Evolutionary conservation across 805 yeast genomes (phyloP).

Genomic region (Grigorovia transvaalensis): DNA sequence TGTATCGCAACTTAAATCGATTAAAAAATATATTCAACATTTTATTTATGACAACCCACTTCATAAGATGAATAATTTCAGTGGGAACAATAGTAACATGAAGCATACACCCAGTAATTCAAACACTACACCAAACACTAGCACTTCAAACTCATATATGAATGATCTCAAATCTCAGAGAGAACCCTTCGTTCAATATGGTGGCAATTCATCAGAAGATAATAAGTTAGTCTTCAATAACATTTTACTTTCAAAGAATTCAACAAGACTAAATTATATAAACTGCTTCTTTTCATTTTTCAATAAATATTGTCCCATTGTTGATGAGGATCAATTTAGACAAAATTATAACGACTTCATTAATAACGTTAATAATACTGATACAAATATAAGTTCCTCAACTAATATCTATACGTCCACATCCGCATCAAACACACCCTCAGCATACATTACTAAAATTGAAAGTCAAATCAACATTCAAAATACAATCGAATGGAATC

Average conservation of each 20-base stretch:
- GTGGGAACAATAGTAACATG: background rate
- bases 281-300: constrained; percentile 11
- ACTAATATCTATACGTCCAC: background rate
- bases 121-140: background rate
- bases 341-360: constrained; percentile 18
- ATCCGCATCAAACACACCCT: background rate
- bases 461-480: background rate
- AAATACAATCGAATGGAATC: constrained; percentile 32
- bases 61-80: background rate
- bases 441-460: background rate
- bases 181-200: background rate
- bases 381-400: background rate
- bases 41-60: background rate
- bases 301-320: constrained; percentile 40
- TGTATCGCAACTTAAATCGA: constrained; percentile 42
- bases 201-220: background rate
- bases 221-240: too few species aligned
- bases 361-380: constrained; percentile 24
- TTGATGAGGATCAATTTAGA: constrained; percentile 45
- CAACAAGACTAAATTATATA: constrained; percentile 26
- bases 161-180: background rate
- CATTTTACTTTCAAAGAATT: constrained; percentile 1
- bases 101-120: background rate
- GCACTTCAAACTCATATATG: background rate
- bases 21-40: constrained; percentile 11